phyloP scores from a whole-genome alignment of 2,329 filamentous ascomycete species.

The Hymenoscyphus fraxineus region DNA sequence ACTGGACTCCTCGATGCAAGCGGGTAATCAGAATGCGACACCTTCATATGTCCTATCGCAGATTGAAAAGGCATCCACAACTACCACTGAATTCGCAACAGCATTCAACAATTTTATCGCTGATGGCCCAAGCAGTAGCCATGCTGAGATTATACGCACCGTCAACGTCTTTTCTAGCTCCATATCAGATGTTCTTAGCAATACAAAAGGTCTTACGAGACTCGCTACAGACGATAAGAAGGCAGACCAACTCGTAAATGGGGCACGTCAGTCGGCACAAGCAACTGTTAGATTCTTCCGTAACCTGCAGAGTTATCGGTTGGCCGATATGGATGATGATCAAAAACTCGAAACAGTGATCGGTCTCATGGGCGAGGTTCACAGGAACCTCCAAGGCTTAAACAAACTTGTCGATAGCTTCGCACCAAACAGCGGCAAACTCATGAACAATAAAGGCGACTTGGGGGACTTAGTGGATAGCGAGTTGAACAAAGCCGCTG shows the following conservation, averaged over 20 bases:
- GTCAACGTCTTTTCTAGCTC: slow-evolving; percentile 88
- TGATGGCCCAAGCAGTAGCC: slow-evolving; percentile 85
- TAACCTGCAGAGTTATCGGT: slow-evolving; percentile 84
- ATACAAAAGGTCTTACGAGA: slow-evolving; percentile 90
- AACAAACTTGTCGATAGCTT: slow-evolving; percentile 92
- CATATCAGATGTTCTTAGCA: slow-evolving; percentile 89
- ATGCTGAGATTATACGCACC: slow-evolving; percentile 88
- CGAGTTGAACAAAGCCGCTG: slow-evolving; percentile 88
- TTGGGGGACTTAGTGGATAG: slow-evolving; percentile 88
- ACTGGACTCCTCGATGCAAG: slow-evolving; percentile 95
- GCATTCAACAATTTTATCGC: slow-evolving; percentile 98
- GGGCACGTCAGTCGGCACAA: slow-evolving; percentile 77
- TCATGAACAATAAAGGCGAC: slow-evolving; percentile 75
- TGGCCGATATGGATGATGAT: slow-evolving; percentile 83
- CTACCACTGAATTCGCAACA: slow-evolving; percentile 94
- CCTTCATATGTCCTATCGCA: slow-evolving; percentile 93
- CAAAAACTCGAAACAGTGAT: slow-evolving; percentile 97
- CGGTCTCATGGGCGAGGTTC: slow-evolving; percentile 94
- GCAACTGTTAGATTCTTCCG: slow-evolving; percentile 95
- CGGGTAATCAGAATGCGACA: slow-evolving; percentile 96
- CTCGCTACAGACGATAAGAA: slow-evolving; percentile 96
- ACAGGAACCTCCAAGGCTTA: slow-evolving; percentile 87
- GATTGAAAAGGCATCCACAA: slow-evolving; percentile 92
- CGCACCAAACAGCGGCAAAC: slow-evolving; percentile 79
- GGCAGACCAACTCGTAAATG: slow-evolving; percentile 77